Evolutionary conservation across 192 early-diverging fungal genomes (phyloP), one percentile per base, ranked within the genome.

Genomic region (Coemansia sp.): DNA sequence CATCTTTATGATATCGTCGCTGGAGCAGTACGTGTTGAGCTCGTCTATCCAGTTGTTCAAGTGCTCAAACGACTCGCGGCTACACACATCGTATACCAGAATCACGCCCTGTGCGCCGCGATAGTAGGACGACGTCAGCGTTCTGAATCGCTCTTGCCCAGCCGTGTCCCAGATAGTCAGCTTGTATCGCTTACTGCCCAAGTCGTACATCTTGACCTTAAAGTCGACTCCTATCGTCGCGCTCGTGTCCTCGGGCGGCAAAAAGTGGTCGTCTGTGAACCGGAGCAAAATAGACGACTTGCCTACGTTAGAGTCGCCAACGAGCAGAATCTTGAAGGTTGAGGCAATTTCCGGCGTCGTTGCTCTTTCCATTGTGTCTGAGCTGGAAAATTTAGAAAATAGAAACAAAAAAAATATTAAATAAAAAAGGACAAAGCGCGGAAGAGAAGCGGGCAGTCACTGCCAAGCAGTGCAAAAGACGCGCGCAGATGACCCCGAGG

Each of bases 111-210:
- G 96, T 6, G 96, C 98, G 31, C 96, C 97, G 38, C 97, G 88
- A 70, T 99, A 99, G 77, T 98, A 99, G 29, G 92, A 93, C 19
- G 94, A 96, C 22, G 98, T 99, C 57, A 99, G 82, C 1, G 98
- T 98, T 43, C 98, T 77, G 83, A 98, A 99, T 32, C 98, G 89
- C 80, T 99, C 98, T 77, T 99, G 98, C 40, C 98, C 98, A 11
- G 98, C 98, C 2, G 98, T 99, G 74, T 99, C 98, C 97, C 94
- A 84, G 22, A 99, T 97, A 2, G 95, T 96, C 61, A 99, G 85
- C 77, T 99, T 99, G 83, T 97, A 99, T 65, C 87, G 89, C 53
- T 91, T 86, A 65, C 85, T 90, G 59, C 97, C 91, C 12, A 96
- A 80, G 43, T 91, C 87, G 59, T 94, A 86, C 66, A 92, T 88